Conservation (phyloP, 345 rosid genomes). For the Eucalyptus pauciflora region DNA sequence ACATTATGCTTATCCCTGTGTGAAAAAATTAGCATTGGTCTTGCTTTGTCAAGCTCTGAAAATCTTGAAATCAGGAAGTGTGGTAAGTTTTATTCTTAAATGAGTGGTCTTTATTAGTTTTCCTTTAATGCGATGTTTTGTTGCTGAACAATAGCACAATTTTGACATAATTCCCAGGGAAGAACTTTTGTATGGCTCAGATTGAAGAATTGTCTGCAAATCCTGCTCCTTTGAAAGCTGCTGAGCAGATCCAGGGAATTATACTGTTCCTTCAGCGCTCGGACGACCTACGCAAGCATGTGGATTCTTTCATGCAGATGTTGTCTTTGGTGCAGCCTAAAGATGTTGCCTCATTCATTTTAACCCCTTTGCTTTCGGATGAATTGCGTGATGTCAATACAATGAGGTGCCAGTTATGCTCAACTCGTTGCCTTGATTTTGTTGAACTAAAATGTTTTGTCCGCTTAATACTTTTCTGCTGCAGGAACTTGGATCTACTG, state of each 20-base stretch:
- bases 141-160: background rate
- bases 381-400: slow-evolving; percentile 36
- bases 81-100: slow-evolving; percentile 26
- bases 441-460: background rate
- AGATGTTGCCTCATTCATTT: slow-evolving; percentile 35
- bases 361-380: slow-evolving; percentile 54
- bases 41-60: slow-evolving; percentile 61
- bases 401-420: slow-evolving; percentile 35
- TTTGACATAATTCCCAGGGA: slow-evolving; percentile 22
- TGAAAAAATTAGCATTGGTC: slow-evolving; percentile 65
- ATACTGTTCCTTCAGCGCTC: slow-evolving; percentile 66
- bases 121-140: background rate
- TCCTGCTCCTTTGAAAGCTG: slow-evolving; percentile 32
- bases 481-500: slow-evolving; percentile 38
- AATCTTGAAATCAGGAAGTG: slow-evolving; percentile 25
- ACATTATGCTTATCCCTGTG: slow-evolving; percentile 35
- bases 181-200: slow-evolving; percentile 54
- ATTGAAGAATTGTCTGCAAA: slow-evolving; percentile 47
- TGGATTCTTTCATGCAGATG: slow-evolving; percentile 60
- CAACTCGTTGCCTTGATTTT: background rate
- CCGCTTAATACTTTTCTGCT: background rate
- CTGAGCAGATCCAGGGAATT: slow-evolving; percentile 66
- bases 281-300: slow-evolving; percentile 59
- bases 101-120: background rate
- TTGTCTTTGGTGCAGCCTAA: slow-evolving; percentile 44